phyloP scores from a whole-genome alignment of 2,329 filamentous ascomycete genomes.

The Ascochyta fabae region DNA sequence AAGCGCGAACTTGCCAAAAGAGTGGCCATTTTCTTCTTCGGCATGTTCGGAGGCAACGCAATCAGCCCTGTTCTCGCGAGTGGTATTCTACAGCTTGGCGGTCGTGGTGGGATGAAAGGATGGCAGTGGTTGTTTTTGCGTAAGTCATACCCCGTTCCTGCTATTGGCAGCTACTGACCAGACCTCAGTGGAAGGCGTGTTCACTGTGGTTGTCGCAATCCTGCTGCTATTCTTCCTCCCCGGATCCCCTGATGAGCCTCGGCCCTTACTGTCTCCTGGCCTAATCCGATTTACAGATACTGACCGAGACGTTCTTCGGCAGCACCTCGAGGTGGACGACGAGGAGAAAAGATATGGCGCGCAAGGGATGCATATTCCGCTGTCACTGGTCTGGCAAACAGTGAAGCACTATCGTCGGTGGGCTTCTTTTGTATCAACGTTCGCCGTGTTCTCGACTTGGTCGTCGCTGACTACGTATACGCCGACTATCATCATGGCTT shows the following conservation, averaged over 20 bases:
- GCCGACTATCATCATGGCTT: slow-evolving; percentile 51
- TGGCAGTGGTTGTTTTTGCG: slow-evolving; percentile 62
- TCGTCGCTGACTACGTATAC: slow-evolving; percentile 61
- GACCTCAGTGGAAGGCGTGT: slow-evolving; percentile 52
- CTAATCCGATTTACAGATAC: slow-evolving; percentile 48
- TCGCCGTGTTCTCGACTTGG: slow-evolving; percentile 61
- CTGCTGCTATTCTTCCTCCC: slow-evolving; percentile 53
- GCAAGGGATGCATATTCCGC: slow-evolving; percentile 49
- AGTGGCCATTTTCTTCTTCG: slow-evolving; percentile 61
- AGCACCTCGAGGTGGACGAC: slow-evolving; percentile 47
- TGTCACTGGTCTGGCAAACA: slow-evolving; percentile 53
- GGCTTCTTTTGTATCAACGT: slow-evolving; percentile 56
- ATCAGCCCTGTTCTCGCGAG: slow-evolving; percentile 58
- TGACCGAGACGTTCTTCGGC: slow-evolving; percentile 46
- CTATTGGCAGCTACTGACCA: neutral
- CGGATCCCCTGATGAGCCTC: slow-evolving; percentile 52
- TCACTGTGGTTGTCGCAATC: slow-evolving; percentile 52
- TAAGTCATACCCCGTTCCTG: slow-evolving; percentile 30
- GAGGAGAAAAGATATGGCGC: slow-evolving; percentile 39
- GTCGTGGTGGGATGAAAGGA: slow-evolving; percentile 50
- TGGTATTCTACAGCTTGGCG: slow-evolving; percentile 56
- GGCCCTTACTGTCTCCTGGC: slow-evolving; percentile 49
- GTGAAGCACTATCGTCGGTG: slow-evolving; percentile 55
- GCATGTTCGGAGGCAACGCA: slow-evolving; percentile 61
- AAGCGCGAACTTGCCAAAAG: slow-evolving; percentile 55